Percentiles rank a stretch among this genome's conserved stretches.
Conservation (phyloP, 2,329 filamentous ascomycete species). For the Drechslerella coelobrocha region DNA sequence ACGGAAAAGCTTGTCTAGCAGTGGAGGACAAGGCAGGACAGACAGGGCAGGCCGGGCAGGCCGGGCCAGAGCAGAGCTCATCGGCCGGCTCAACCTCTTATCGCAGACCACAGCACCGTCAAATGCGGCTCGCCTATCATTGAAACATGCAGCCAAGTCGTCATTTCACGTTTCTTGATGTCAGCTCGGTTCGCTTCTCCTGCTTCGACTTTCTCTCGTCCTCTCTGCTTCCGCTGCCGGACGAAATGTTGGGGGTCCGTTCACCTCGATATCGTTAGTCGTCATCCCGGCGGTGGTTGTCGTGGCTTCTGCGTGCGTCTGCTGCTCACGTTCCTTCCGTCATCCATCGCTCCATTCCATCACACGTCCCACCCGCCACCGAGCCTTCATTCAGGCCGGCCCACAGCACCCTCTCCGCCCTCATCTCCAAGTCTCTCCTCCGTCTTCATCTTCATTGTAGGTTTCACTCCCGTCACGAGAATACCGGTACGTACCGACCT, state of each 20-base stretch:
- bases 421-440: neutral
- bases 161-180: neutral
- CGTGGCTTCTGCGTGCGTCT: neutral
- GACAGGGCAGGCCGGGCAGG: constrained; percentile 15
- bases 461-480: neutral
- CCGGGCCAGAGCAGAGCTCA: too few relatives aligned
- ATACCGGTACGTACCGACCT: neutral
- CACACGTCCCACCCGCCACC: neutral
- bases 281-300: neutral
- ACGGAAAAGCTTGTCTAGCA: constrained; percentile 24
- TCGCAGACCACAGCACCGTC: neutral
- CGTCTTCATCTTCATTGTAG: neutral
- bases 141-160: neutral
- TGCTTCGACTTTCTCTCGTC: neutral
- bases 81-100: neutral
- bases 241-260: neutral
- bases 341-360: constrained; percentile 26
- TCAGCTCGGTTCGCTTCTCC: neutral
- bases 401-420: too few relatives aligned
- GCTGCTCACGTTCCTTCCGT: constrained; percentile 11
- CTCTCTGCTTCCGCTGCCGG: neutral
- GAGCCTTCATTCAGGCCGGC: too few relatives aligned
- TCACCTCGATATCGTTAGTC: neutral
- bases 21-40: constrained; percentile 26
- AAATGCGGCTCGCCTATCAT: neutral